phyloP scores from a whole-genome alignment of 2,329 filamentous ascomycete species.

The Clonostachys chloroleuca region DNA sequence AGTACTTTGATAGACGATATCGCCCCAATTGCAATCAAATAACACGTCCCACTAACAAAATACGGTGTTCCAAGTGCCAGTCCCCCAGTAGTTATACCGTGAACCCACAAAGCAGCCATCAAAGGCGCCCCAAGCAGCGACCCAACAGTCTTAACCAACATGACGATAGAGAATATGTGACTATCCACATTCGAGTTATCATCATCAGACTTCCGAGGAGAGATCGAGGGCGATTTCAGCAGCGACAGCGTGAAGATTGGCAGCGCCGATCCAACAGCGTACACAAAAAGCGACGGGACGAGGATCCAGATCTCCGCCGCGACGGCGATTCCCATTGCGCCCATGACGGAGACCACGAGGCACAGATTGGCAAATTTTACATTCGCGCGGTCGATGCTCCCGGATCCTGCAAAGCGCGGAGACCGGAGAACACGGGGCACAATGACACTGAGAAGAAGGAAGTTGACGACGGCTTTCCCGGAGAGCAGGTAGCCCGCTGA shows the following conservation, averaged over 20 bases:
- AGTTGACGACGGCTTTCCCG: conserved; percentile 42
- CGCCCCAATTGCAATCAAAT: neutral
- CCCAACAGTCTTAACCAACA: conserved; percentile 43
- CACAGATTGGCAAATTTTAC: neutral
- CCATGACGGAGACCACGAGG: neutral
- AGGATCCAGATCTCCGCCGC: conserved; percentile 30
- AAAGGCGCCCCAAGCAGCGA: conserved; percentile 40
- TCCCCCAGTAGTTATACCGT: conserved; percentile 31
- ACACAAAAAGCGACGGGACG: conserved; percentile 35
- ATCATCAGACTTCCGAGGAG: conserved; percentile 1
- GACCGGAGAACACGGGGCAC: conserved; percentile 33
- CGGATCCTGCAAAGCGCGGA: conserved; percentile 6
- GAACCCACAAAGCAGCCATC: conserved; percentile 41
- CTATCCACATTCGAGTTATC: conserved; percentile 20
- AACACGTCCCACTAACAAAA: neutral
- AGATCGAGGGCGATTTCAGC: conserved; percentile 36
- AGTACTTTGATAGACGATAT: too few species aligned
- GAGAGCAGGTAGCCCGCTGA: conserved; percentile 42
- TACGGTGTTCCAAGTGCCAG: neutral
- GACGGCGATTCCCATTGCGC: conserved; percentile 33
- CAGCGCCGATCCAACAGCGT: conserved; percentile 42
- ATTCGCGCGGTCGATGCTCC: neutral
- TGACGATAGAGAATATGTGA: conserved; percentile 44
- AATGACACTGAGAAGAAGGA: conserved; percentile 32
- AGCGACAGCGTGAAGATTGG: conserved; percentile 45